These are phyloP conservation scores for Skeletonema menzelii DNA, from an alignment of 108 stramenopile genomes.

Conservation along the genomic window DNA sequence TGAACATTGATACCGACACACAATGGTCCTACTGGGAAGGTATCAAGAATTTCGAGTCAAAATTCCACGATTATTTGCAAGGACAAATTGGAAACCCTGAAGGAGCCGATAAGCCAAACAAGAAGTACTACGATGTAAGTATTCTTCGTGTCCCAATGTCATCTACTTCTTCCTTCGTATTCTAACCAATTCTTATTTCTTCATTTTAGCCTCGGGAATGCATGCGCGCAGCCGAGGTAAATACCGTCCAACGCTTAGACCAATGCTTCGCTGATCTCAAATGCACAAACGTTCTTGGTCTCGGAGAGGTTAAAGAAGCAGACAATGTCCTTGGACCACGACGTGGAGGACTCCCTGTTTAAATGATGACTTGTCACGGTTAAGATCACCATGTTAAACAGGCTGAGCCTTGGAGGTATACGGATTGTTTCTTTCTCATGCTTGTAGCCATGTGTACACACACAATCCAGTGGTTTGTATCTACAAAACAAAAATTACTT, in stretches of 20 bases:
- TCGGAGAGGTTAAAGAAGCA: conserved; percentile 55
- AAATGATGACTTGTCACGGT: conserved; percentile 13
- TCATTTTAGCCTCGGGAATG: conserved; percentile 81
- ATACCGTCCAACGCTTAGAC: conserved; percentile 82
- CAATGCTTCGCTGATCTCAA: conserved; percentile 88
- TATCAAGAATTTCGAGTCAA: conserved; percentile 75
- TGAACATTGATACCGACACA: conserved; percentile 98
- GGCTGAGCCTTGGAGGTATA: background rate
- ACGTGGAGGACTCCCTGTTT: conserved; percentile 87
- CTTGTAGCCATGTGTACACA: background rate
- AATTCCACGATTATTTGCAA: conserved; percentile 86
- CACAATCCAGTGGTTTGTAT: background rate
- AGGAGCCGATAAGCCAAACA: conserved; percentile 94
- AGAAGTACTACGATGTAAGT: conserved; percentile 95
- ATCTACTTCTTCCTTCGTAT: background rate
- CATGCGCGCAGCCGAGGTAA: conserved; percentile 90
- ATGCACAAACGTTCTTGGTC: conserved; percentile 84
- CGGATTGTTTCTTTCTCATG: background rate
- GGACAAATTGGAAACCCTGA: conserved; percentile 95
- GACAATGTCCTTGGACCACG: conserved; percentile 79
- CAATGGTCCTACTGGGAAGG: conserved; percentile 94
- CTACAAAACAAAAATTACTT: background rate
- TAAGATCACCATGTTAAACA: background rate
- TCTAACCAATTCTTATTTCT: background rate
- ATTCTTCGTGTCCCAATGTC: background rate